Evolutionary conservation across 2,329 filamentous ascomycete species (phyloP).

Genomic region (Fusarium illudens): DNA sequence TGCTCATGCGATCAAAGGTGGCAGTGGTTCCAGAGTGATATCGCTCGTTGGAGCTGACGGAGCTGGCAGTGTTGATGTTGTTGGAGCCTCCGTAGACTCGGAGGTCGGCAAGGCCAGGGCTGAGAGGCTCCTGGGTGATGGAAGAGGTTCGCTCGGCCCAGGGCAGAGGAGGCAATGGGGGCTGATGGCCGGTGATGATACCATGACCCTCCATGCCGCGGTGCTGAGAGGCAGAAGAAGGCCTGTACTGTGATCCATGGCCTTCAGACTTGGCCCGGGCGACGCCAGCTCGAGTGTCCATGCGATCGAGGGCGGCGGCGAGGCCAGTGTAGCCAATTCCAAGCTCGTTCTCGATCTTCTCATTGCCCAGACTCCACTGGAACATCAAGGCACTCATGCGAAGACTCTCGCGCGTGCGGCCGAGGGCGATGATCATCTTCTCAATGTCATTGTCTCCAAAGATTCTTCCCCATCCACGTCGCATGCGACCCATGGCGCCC

Average conservation of each 20-base stretch:
- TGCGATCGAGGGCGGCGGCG: constrained; percentile 66
- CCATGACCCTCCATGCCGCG: constrained; percentile 33
- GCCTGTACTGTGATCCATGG: constrained; percentile 34
- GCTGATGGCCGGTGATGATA: constrained; percentile 10
- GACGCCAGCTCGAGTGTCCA: constrained; percentile 40
- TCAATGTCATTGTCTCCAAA: constrained; percentile 69
- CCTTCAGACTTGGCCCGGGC: constrained; percentile 30
- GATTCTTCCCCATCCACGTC: constrained; percentile 69
- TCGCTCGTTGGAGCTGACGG: constrained; percentile 44
- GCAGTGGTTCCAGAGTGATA: constrained; percentile 39
- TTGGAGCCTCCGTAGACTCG: constrained; percentile 23
- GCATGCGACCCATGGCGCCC: constrained; percentile 65
- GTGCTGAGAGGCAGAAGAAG: constrained; percentile 38
- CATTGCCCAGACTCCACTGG: constrained; percentile 69
- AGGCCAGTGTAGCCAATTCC: constrained; percentile 75
- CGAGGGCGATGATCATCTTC: constrained; percentile 65
- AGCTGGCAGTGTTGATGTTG: constrained; percentile 40
- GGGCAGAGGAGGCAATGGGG: constrained; percentile 40
- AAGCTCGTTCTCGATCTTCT: constrained; percentile 65
- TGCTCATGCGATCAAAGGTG: constrained; percentile 42
- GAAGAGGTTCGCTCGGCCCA: constrained; percentile 38
- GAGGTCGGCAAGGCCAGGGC: constrained; percentile 16
- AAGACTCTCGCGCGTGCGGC: constrained; percentile 67
- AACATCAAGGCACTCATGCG: constrained; percentile 71
- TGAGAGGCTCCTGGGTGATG: constrained; percentile 20